These are phyloP conservation scores for Hypomyces perniciosus DNA, from an alignment of 2,329 filamentous ascomycete genomes.

Conservation along the genomic window DNA sequence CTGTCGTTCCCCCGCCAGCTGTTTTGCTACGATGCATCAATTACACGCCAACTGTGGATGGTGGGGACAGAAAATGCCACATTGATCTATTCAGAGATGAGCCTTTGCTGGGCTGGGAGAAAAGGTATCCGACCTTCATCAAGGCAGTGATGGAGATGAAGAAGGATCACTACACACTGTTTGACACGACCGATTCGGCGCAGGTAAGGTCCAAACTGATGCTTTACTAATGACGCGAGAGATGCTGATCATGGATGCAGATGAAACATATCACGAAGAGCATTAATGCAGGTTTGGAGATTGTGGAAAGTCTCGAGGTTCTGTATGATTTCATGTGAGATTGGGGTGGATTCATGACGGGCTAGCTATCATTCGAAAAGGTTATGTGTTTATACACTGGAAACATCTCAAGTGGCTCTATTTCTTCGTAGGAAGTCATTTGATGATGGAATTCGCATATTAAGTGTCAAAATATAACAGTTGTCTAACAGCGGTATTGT, in stretches of 20 bases:
- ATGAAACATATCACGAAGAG: not conserved
- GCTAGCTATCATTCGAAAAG: no score
- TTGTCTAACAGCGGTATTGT: no score
- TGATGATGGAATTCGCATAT: no score
- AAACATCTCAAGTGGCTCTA: no score
- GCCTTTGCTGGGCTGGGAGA: not conserved
- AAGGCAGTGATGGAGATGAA: not conserved
- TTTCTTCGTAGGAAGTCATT: no score
- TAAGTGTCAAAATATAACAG: no score
- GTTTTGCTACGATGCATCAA: not conserved
- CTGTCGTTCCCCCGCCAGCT: not conserved
- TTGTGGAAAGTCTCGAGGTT: not conserved
- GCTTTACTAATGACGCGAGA: not conserved
- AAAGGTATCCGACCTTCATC: not conserved
- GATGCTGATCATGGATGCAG: not conserved
- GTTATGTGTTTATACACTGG: no score
- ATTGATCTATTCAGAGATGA: not conserved
- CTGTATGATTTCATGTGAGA: not conserved
- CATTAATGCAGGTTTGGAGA: not conserved
- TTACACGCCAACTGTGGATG: not conserved
- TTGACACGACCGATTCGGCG: not conserved
- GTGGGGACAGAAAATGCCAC: not conserved
- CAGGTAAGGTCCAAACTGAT: not conserved
- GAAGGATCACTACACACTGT: not conserved
- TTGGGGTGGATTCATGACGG: no score